Percentiles rank a stretch among this genome's conserved stretches.
Evolutionary conservation across 768 basidiomycete species (phyloP).

Genomic region (Naganishia kalamii): DNA sequence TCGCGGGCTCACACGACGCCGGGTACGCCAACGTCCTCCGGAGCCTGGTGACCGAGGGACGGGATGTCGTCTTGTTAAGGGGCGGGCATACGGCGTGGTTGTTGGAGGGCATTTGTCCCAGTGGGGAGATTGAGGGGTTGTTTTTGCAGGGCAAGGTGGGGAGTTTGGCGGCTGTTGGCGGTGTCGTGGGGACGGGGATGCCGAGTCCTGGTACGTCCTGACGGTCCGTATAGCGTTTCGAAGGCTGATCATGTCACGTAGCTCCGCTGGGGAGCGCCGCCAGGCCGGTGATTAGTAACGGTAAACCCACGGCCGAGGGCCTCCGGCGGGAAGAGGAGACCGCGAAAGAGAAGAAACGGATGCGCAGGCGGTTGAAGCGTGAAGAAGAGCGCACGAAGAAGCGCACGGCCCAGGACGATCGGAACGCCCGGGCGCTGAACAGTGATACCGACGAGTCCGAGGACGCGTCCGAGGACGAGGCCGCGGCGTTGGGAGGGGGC

Average conservation of each 20-base stretch:
- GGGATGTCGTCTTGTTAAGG: slow-evolving; percentile 30
- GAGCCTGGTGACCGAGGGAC: slow-evolving; percentile 32
- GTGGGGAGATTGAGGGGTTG: slow-evolving; percentile 31
- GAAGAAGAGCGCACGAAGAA: neutral
- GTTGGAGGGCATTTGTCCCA: slow-evolving; percentile 30
- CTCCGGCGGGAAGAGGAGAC: neutral
- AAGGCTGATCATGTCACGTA: neutral
- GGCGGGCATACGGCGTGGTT: slow-evolving; percentile 1
- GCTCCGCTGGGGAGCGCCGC: neutral
- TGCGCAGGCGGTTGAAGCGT: neutral
- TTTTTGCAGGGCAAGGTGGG: slow-evolving; percentile 29
- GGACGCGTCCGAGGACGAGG: neutral
- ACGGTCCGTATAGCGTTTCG: neutral
- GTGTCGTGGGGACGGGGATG: slow-evolving; percentile 8
- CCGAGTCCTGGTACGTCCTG: neutral
- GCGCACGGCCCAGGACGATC: neutral
- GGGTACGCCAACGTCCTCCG: slow-evolving; percentile 35
- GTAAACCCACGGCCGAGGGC: neutral
- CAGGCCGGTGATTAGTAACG: neutral
- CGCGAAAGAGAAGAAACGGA: slow-evolving; percentile 3
- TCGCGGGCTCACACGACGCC: slow-evolving; percentile 34
- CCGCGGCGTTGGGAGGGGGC: neutral
- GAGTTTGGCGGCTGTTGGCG: neutral
- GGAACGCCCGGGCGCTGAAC: neutral
- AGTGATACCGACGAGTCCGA: neutral